Conservation (phyloP, 306 rosid genomes). For the Sophora flavescens region DNA sequence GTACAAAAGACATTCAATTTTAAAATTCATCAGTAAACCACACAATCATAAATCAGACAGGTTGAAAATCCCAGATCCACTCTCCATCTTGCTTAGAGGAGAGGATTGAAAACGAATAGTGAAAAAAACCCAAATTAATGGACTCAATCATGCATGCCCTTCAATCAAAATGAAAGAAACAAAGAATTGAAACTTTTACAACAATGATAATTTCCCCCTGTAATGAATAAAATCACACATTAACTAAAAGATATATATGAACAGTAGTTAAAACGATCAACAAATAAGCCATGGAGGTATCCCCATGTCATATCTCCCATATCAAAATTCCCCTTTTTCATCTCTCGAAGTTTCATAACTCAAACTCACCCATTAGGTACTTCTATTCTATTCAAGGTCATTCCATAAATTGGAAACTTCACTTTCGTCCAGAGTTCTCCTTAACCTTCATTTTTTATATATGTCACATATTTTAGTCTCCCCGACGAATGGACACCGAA, state of each 20-base stretch:
- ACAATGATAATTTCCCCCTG: background rate
- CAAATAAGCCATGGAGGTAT: background rate
- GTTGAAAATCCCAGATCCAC: background rate
- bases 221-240: background rate
- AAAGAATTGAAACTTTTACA: background rate
- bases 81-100: background rate
- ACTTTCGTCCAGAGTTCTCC: background rate
- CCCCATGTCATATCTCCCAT: background rate
- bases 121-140: slow-evolving; percentile 9
- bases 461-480: background rate
- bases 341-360: background rate
- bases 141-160: slow-evolving; percentile 32
- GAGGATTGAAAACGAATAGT: background rate
- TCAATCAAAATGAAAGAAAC: background rate
- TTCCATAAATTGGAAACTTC: background rate
- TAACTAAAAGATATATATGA: background rate
- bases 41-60: slow-evolving; percentile 20
- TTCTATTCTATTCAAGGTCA: slow-evolving; percentile 16
- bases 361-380: background rate
- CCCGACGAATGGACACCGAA: background rate
- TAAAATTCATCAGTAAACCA: slow-evolving; percentile 24
- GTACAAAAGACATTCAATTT: slow-evolving; percentile 28
- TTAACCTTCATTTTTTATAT: background rate
- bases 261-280: slow-evolving; percentile 7
- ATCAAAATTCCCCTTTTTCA: background rate